Conservation (phyloP, 768 basidiomycete species). For the Lentinus tigrinus region DNA sequence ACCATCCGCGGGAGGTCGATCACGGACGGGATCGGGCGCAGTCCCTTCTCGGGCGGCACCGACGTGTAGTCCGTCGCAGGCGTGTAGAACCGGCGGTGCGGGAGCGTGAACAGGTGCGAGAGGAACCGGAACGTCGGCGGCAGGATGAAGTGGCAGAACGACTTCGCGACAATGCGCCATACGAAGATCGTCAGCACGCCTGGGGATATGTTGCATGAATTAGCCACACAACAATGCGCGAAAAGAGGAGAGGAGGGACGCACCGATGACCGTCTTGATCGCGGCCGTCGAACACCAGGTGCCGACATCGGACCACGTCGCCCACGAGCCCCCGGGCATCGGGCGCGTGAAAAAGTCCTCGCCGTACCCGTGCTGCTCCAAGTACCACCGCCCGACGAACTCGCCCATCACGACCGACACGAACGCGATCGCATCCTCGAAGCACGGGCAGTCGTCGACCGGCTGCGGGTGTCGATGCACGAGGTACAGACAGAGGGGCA, state of each 20-base stretch:
- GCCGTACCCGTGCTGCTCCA: constrained; percentile 40
- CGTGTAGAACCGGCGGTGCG: constrained; percentile 84
- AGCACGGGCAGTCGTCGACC: constrained; percentile 96
- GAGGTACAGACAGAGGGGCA: constrained; percentile 64
- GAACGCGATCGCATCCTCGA: constrained; percentile 95
- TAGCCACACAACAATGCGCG: background rate
- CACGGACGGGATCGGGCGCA: constrained; percentile 80
- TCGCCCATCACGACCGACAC: constrained; percentile 82
- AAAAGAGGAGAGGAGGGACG: constrained; percentile 6
- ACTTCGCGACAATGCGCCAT: constrained; percentile 89
- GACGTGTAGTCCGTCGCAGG: constrained; percentile 85
- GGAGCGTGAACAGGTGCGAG: constrained; percentile 66
- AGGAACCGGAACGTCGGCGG: constrained; percentile 84
- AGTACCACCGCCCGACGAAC: constrained; percentile 66
- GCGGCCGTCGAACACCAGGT: constrained; percentile 38
- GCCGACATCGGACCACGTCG: constrained; percentile 31
- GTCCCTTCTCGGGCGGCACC: constrained; percentile 57
- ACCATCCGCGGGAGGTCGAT: constrained; percentile 65
- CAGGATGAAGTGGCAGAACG: constrained; percentile 65
- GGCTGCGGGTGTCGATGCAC: constrained; percentile 94
- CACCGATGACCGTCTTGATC: constrained; percentile 43
- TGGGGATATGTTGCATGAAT: constrained; percentile 19
- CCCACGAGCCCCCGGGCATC: constrained; percentile 61
- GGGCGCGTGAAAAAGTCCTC: constrained; percentile 28
- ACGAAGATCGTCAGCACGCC: constrained; percentile 79